Base-by-base conservation (phyloP, 83 land plant species). In the Larix sibirica region DNA sequence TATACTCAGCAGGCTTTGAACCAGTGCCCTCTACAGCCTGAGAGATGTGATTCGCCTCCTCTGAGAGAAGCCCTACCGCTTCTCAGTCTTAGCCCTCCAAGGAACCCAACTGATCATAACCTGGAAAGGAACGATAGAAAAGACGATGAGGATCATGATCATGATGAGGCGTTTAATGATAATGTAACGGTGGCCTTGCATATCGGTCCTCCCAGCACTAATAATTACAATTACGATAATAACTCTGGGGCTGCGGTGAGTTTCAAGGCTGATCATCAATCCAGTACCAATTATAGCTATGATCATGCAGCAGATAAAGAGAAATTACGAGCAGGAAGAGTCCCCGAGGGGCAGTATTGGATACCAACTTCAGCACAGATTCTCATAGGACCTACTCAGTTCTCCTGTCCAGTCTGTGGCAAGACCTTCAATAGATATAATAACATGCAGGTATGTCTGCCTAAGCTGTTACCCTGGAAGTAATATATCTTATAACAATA, bases 371-470 rank as follows among this genome's bases (percentile, higher is more conserved):
- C 96, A 16, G 84, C 93, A 2, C 96, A 94, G 85, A 94, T 94
- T 85, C 92, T 94, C 40, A 87, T 94, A 3, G 95, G 96, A 4
- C 95, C 95, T 1, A 90, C 96, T 5, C 95, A 94, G 90, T 94
- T 94, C 86, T 87, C 93, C 20, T 94, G 96, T 77, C 85, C 93
- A 28, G 88, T 94, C 58, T 92, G 96, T 87, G 76, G 66, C 90
- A 94, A 92, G 86, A 92, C 93, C 59, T 94, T 94, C 91, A 92
- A 92, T 81, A 62, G 96, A 82, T 94, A 87, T 87, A 92, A 94
- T 80, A 92, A 94, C 88, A 94, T 94, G 95, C 96, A 92, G 95
- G 95, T 94, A 83, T 62, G 44, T 54, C 47, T 58, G 60, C 36
- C 65, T 64, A 82, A 33, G 42, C 12, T 20, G 44, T n/a, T 54